These are phyloP conservation scores for Piper betle DNA, from an alignment of 164 flowering plant species.

Conservation along the genomic window DNA sequence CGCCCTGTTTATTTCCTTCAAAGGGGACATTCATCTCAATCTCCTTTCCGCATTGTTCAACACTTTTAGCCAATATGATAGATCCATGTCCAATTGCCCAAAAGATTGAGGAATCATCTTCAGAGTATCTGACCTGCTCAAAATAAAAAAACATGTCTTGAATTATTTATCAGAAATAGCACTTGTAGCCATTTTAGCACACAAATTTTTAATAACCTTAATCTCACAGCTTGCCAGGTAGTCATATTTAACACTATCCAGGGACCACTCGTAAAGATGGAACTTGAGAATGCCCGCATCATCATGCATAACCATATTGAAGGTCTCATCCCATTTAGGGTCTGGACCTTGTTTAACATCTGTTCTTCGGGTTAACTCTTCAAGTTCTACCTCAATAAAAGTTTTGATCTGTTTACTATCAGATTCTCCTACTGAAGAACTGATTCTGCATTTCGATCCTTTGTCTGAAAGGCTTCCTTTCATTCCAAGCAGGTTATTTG, in stretches of 20 bases:
- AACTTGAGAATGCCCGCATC: constrained; percentile 49
- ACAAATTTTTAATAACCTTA: constrained; percentile 38
- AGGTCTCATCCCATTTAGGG: constrained; percentile 73
- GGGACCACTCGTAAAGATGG: constrained; percentile 54
- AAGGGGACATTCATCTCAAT: constrained; percentile 83
- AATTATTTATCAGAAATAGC: no score
- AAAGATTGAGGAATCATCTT: constrained; percentile 78
- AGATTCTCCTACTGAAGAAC: constrained; percentile 21
- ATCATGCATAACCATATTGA: constrained; percentile 80
- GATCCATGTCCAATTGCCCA: constrained; percentile 85
- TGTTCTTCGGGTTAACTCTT: constrained; percentile 67
- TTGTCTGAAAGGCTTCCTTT: constrained; percentile 36
- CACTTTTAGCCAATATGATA: constrained; percentile 44
- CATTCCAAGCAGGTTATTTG: constrained; percentile 32
- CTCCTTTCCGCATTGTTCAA: constrained; percentile 62
- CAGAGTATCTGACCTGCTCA: constrained; percentile 61
- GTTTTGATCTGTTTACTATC: constrained; percentile 35
- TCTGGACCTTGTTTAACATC: constrained; percentile 34
- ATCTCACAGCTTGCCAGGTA: constrained; percentile 73
- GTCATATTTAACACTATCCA: constrained; percentile 56
- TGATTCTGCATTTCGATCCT: constrained; percentile 15
- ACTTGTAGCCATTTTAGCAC: neutral
- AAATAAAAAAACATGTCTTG: neutral
- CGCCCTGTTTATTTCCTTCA: constrained; percentile 57
- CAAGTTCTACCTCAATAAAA: constrained; percentile 87